Conservation (phyloP, 345 rosid genomes). For the Corymbia maculata region DNA sequence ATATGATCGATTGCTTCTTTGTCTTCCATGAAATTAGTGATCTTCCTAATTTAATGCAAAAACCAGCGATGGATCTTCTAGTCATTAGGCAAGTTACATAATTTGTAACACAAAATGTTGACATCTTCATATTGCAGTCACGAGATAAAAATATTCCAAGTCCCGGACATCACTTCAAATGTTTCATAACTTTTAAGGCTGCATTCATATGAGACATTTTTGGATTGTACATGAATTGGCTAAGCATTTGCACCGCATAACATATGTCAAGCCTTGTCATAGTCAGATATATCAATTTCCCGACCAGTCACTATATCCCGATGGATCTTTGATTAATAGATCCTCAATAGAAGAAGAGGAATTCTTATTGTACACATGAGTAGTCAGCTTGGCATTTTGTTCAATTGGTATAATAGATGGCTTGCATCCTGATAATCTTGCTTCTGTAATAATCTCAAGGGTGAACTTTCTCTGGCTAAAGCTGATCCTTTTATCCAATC, state of each 20-base stretch:
- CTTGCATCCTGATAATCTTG: not conserved
- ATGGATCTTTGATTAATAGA: accelerated
- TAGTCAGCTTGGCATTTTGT: not conserved
- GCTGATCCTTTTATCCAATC: too few species aligned
- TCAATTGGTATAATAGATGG: accelerated
- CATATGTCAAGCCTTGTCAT: not conserved
- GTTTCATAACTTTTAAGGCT: not conserved
- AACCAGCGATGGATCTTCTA: accelerated
- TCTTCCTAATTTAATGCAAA: accelerated
- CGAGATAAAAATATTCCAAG: not conserved
- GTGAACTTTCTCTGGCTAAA: not conserved
- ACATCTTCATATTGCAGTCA: not conserved
- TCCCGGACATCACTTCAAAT: not conserved
- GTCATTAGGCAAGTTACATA: not conserved
- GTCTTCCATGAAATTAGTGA: not conserved
- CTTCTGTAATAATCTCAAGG: not conserved
- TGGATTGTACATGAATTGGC: not conserved
- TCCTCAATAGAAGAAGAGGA: not conserved
- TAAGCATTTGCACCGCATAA: not conserved
- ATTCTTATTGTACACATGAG: not conserved
- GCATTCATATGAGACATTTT: not conserved
- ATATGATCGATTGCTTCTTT: not conserved
- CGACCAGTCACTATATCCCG: accelerated
- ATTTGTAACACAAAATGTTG: too few species aligned
- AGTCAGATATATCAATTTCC: not conserved